phyloP scores from a whole-genome alignment of 163 green algal genomes.

The Volvox carteri region DNA sequence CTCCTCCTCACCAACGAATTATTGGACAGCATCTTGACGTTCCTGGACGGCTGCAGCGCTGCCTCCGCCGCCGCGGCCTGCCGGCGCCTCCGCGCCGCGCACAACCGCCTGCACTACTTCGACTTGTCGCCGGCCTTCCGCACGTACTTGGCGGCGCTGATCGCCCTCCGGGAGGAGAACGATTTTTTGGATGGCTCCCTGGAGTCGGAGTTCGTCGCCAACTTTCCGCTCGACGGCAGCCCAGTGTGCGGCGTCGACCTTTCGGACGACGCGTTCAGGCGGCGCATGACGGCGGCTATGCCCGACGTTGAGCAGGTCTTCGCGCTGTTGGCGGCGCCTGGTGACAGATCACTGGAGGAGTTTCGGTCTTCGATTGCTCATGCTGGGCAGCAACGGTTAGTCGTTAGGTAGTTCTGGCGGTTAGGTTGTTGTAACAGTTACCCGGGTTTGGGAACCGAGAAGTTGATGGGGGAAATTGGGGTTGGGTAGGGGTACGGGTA shows the following conservation, averaged over 20 bases:
- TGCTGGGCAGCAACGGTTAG: not conserved
- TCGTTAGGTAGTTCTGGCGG: no score
- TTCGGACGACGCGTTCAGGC: not conserved
- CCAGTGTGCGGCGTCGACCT: constrained; percentile 23
- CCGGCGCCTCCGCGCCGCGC: not conserved
- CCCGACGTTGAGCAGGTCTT: constrained; percentile 1
- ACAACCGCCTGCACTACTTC: not conserved
- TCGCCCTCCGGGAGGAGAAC: not conserved
- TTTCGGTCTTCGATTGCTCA: not conserved
- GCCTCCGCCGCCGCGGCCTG: not conserved
- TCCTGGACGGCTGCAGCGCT: constrained; percentile 3
- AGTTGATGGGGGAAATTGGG: no score
- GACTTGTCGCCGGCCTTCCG: not conserved
- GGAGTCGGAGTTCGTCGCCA: not conserved
- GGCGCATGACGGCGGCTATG: not conserved
- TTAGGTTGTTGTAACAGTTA: no score
- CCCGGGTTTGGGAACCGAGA: no score
- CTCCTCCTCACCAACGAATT: not conserved
- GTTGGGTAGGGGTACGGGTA: no score
- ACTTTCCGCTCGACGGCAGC: constrained; percentile 29
- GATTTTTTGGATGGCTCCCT: constrained; percentile 3
- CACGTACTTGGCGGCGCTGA: not conserved
- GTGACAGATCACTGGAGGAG: not conserved
- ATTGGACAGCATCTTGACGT: not conserved
- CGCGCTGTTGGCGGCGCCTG: not conserved